Evolutionary conservation across 1,139 yeast genomes (phyloP).

Genomic region (Protomyces pachydermus): DNA sequence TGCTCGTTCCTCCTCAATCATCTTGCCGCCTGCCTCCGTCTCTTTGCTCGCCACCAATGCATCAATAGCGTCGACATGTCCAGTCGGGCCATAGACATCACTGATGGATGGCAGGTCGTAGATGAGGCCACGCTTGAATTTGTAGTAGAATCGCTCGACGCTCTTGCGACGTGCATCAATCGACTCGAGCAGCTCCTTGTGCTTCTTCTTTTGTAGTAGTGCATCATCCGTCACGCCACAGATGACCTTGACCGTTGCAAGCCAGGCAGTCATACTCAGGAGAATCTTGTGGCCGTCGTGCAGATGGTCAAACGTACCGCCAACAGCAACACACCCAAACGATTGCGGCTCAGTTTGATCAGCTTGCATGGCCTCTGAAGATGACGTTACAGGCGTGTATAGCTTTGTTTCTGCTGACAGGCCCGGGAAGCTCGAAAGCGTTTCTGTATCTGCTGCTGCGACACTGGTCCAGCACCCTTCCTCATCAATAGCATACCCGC

Average conservation of each 20-base stretch:
- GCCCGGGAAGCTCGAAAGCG: not conserved
- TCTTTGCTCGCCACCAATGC: conserved; percentile 78
- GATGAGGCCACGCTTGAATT: conserved; percentile 46
- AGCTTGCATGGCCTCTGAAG: not conserved
- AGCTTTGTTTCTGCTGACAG: not conserved
- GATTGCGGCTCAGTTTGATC: not conserved
- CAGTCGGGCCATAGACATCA: conserved; percentile 95
- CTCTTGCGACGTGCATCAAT: conserved; percentile 49
- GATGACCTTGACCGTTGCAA: conserved; percentile 54
- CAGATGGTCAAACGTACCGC: conserved; percentile 95
- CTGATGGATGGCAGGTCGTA: conserved; percentile 56
- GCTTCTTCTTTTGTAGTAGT: conserved; percentile 68
- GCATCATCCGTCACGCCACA: conserved; percentile 64
- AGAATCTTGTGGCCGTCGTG: conserved; percentile 94
- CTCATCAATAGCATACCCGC: not conserved
- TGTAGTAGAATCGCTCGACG: conserved; percentile 49
- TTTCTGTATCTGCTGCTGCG: not conserved
- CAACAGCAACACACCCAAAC: conserved; percentile 51
- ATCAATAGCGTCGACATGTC: conserved; percentile 65
- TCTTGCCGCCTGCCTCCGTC: conserved; percentile 67
- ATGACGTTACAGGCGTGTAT: not conserved
- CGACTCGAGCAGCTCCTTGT: conserved; percentile 58
- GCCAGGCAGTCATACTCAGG: conserved; percentile 64
- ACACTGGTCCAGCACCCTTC: not conserved
- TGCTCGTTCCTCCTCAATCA: conserved; percentile 60